Conservation (phyloP, 352 stramenopile species). For the Globisporangium acanthophoron region DNA sequence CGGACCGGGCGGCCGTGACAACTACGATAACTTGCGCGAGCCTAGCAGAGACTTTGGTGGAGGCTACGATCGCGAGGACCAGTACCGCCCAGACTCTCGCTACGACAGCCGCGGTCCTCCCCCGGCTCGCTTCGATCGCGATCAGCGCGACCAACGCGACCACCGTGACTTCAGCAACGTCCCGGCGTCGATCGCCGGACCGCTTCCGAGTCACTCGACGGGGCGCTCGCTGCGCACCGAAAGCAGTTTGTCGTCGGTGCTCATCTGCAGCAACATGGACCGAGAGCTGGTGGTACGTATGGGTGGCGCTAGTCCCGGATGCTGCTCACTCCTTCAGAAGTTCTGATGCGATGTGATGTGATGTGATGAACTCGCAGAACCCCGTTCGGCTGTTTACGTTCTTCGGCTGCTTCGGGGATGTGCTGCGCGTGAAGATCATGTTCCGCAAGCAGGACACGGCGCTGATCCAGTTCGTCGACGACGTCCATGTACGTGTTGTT, state of each 20-base stretch:
- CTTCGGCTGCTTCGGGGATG: slow-evolving; percentile 81
- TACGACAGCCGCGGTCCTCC: slow-evolving; percentile 4
- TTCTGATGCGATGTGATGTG: not conserved
- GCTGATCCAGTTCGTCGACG: slow-evolving; percentile 74
- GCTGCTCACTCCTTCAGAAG: not conserved
- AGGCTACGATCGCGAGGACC: slow-evolving; percentile 13
- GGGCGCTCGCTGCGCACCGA: slow-evolving; percentile 51
- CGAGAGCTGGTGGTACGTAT: slow-evolving; percentile 47
- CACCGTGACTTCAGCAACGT: slow-evolving; percentile 15
- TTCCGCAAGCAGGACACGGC: slow-evolving; percentile 81
- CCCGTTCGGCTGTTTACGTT: slow-evolving; percentile 71
- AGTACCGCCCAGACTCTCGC: slow-evolving; percentile 7
- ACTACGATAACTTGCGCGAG: slow-evolving; percentile 3
- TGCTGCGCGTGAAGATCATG: slow-evolving; percentile 84
- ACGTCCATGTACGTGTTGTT: slow-evolving; percentile 50
- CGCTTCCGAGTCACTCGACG: slow-evolving; percentile 55
- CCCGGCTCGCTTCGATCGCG: not conserved
- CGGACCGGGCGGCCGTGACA: not conserved
- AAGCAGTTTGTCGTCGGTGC: slow-evolving; percentile 48
- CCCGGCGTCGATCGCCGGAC: slow-evolving; percentile 6
- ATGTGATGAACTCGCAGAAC: slow-evolving; percentile 22
- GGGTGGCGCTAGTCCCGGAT: not conserved
- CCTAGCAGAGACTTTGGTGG: not conserved
- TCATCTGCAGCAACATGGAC: slow-evolving; percentile 86
- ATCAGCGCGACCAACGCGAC: slow-evolving; percentile 1